Evolutionary conservation across 805 yeast genomes (phyloP).

Genomic region (Jamesozyma jinghongensis): DNA sequence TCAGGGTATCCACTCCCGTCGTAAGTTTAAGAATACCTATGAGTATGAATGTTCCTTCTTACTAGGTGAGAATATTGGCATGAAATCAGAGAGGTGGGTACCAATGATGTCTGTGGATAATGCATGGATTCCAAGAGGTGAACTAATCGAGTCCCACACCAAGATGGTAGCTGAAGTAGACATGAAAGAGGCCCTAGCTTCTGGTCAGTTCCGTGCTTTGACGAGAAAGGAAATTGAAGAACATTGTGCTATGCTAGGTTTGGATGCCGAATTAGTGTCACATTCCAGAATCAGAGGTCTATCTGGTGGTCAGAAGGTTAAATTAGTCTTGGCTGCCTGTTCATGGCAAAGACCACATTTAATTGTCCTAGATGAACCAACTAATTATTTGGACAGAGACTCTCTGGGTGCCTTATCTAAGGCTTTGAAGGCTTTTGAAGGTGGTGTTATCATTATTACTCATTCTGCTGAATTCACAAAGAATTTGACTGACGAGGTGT

Average conservation of each 20-base stretch:
- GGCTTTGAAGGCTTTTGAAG: slow-evolving; percentile 93
- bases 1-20: slow-evolving; percentile 82
- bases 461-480: slow-evolving; percentile 99
- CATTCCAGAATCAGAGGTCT: slow-evolving; percentile 99
- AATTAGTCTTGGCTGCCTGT: slow-evolving; percentile 96
- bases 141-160: slow-evolving; percentile 86
- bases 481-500: slow-evolving; percentile 95
- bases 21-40: slow-evolving; percentile 99
- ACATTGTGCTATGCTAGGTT: slow-evolving; percentile 94
- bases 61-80: slow-evolving; percentile 93
- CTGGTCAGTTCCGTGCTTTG: slow-evolving; percentile 98
- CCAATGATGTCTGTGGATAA: slow-evolving; percentile 98
- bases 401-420: slow-evolving; percentile 96
- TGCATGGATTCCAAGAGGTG: slow-evolving; percentile 99
- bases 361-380: slow-evolving; percentile 97
- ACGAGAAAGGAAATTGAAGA: slow-evolving; percentile 98
- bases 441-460: slow-evolving; percentile 97
- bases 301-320: slow-evolving; percentile 99
- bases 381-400: slow-evolving; percentile 96
- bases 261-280: slow-evolving; percentile 94
- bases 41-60: slow-evolving; percentile 95
- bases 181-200: slow-evolving; percentile 98
- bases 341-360: slow-evolving; percentile 99
- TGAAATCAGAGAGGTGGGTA: slow-evolving; percentile 96
- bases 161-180: slow-evolving; percentile 98